Base-by-base conservation (phyloP, 225 moss, liverwort and hornwort species). In the Sphagnum contortum region DNA sequence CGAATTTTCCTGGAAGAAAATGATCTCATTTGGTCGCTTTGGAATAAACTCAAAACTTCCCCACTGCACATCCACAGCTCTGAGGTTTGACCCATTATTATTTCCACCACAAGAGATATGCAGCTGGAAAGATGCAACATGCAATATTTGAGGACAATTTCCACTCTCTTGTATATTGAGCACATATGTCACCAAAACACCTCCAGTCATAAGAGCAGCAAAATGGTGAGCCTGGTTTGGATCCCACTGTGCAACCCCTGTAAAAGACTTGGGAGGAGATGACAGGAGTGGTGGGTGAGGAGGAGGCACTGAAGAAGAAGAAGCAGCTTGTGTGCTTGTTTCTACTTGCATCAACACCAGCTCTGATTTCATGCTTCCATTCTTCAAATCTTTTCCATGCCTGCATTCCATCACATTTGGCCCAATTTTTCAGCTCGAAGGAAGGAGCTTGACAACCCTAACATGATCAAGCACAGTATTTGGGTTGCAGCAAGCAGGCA, bases 21-120 rank as follows among this genome's bases (percentile, higher is more conserved):
- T 48, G 14, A 81, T 74, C 53, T 76, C 80, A 5, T 65, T 62
- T 4, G 66, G 67, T 7, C 71, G 62, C 3, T 62, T 66, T 2
- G 80, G 80, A 12, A 81, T 71, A 57, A 81, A 81, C 48, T 76
- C 76, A 45, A 81, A 81, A 3, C 70, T 70, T 0, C 80, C 76
- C 80, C 80, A 81, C 29, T 70, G 68, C 11, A 75, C 68, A 55
- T 75, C 64, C 12, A 81, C 65, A 48, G 76, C 66, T 48, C 70
- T 64, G 29, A 29, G 29, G 29, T 29, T 29, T 51, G 46, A 9
- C 52, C 14, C 44, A 6, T 50, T 12, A 9, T 68, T n/a, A 10
- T 4, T 6, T 50, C 69, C 4, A 5, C 61, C 63, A 57, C 63
- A 70, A 14, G 60, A 63, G n/a, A 81, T 67, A 57, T 71, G 70